A percentile compares a stretch with the other conserved stretches of the same genome.
Evolutionary conservation across 2,329 filamentous ascomycete species (phyloP).

Genomic region (Claviceps quebecensis): DNA sequence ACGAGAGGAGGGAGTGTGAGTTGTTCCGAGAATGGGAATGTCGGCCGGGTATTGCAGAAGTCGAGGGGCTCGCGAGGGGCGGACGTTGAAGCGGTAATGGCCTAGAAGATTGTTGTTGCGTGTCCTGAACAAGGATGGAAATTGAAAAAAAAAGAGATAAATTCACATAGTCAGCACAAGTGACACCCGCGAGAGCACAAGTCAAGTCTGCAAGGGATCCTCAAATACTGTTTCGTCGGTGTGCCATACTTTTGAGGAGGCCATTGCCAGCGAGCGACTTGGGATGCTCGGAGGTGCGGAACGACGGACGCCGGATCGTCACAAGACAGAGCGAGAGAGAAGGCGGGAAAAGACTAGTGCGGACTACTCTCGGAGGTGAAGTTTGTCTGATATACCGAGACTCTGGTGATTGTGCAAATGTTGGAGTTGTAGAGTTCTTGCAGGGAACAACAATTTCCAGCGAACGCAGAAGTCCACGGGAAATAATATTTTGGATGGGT

Average conservation of each 20-base stretch:
- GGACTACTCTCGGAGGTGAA: slow-evolving; percentile 4
- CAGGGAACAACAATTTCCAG: slow-evolving; percentile 6
- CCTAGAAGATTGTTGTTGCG: slow-evolving; percentile 49
- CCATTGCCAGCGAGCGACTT: slow-evolving; percentile 36
- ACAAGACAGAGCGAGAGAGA: slow-evolving; percentile 11
- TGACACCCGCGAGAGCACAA: slow-evolving; percentile 17
- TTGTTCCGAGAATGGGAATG: slow-evolving; percentile 59
- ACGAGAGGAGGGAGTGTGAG: slow-evolving; percentile 67
- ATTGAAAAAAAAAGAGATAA: slow-evolving; percentile 7
- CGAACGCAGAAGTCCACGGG: slow-evolving; percentile 17
- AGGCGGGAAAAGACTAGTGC: slow-evolving; percentile 7
- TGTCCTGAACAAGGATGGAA: slow-evolving; percentile 34
- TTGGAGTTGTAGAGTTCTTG: slow-evolving; percentile 5
- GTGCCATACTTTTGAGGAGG: slow-evolving; percentile 45
- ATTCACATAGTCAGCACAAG: slow-evolving; percentile 20
- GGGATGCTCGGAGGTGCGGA: slow-evolving; percentile 20
- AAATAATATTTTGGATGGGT: slow-evolving; percentile 27
- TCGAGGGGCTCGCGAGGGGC: slow-evolving; percentile 41
- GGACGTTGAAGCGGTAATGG: slow-evolving; percentile 51
- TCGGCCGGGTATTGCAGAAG: slow-evolving; percentile 45
- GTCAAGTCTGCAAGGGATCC: slow-evolving; percentile 16
- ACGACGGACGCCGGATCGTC: slow-evolving; percentile 19
- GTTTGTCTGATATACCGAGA: slow-evolving; percentile 6
- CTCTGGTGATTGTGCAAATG: background rate
- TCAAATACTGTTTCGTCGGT: slow-evolving; percentile 10